Conservation (phyloP, 1,284 basidiomycete genomes). For the Ustilago trichophora region DNA sequence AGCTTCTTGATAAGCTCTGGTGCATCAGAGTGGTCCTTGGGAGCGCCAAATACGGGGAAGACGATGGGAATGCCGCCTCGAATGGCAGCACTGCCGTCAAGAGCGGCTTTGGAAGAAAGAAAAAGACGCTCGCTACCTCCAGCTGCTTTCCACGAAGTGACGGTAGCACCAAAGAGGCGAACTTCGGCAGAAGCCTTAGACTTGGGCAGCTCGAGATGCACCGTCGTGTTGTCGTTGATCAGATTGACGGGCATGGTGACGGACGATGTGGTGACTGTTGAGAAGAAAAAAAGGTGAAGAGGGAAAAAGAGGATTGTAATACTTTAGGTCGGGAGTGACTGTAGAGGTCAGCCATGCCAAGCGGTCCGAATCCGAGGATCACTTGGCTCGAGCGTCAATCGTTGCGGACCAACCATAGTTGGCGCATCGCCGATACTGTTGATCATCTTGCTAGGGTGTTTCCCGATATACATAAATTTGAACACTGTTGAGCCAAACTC, state of each 20-base stretch:
- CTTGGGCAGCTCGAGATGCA: slow-evolving; percentile 38
- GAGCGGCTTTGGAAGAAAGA: slow-evolving; percentile 46
- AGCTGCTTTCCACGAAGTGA: slow-evolving; percentile 56
- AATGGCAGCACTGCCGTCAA: slow-evolving; percentile 51
- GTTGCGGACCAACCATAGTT: no score
- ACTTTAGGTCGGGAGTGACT: no score
- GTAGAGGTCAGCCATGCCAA: no score
- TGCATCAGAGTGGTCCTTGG: slow-evolving; percentile 45
- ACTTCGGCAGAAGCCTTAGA: slow-evolving; percentile 47
- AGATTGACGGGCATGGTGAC: slow-evolving; percentile 28
- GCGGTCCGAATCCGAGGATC: no score
- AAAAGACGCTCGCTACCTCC: slow-evolving; percentile 54
- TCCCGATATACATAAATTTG: no score
- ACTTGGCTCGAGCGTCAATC: no score
- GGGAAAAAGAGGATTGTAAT: background rate
- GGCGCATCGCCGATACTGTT: slow-evolving; percentile 2
- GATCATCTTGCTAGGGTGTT: no score
- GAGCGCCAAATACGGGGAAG: slow-evolving; percentile 57
- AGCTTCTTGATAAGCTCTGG: slow-evolving; percentile 38
- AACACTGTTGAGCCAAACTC: slow-evolving; percentile 6
- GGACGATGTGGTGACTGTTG: background rate
- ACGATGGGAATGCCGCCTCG: slow-evolving; percentile 61
- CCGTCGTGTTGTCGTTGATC: slow-evolving; percentile 28
- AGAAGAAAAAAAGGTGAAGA: background rate
- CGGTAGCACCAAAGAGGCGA: slow-evolving; percentile 56